Conservation (phyloP, 495 filamentous ascomycete genomes). For the Cudoniella acicularis region DNA sequence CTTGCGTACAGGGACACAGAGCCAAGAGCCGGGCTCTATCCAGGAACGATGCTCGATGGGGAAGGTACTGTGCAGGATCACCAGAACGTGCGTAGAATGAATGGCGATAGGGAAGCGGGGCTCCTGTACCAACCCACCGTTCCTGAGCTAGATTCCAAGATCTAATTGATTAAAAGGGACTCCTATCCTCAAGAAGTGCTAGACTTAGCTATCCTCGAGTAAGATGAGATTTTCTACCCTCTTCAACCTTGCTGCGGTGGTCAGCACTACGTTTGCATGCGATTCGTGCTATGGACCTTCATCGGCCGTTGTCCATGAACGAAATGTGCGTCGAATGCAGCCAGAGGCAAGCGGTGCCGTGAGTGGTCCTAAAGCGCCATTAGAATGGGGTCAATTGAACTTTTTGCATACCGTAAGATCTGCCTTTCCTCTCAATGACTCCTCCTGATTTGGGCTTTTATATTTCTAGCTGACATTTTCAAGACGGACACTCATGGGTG, state of each 20-base stretch:
- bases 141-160: not conserved
- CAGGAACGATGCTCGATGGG: not conserved
- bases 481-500: conserved; percentile 86
- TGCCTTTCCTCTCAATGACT: conserved; percentile 25
- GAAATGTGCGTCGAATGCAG: conserved; percentile 43
- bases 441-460: not conserved
- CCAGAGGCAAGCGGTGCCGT: conserved; percentile 56
- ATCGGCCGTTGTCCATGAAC: conserved; percentile 32
- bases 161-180: not conserved
- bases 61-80: too few relatives aligned
- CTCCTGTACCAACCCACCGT: not conserved
- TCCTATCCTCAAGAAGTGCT: too few relatives aligned
- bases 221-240: conserved; percentile 8
- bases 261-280: conserved; percentile 25
- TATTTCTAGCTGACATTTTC: not conserved
- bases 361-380: conserved; percentile 68
- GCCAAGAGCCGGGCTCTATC: not conserved
- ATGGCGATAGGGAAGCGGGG: not conserved
- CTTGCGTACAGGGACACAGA: not conserved
- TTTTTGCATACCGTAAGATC: conserved; percentile 68
- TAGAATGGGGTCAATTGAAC: conserved; percentile 88
- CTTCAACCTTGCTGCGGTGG: conserved; percentile 3
- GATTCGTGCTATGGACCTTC: conserved; percentile 31
- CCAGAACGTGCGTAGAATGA: not conserved
- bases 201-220: too few relatives aligned